Evolutionary conservation across 352 stramenopile genomes (phyloP).

Genomic region (Globisporangium emineosum): DNA sequence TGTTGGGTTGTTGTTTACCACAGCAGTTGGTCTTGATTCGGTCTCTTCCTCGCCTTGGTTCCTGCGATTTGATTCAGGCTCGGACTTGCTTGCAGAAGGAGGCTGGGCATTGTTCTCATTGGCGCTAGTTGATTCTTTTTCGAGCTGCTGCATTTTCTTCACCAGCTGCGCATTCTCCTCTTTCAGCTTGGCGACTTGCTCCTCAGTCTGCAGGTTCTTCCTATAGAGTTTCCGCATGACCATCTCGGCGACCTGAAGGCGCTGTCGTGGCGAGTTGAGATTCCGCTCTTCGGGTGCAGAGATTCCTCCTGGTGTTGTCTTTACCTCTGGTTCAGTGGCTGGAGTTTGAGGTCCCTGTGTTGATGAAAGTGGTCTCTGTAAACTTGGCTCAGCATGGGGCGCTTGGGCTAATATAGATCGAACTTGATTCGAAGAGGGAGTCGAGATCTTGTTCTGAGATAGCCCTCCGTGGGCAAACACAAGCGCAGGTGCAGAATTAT

Average conservation of each 20-base stretch:
- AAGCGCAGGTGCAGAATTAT: constrained; percentile 25
- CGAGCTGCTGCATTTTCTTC: constrained; percentile 20
- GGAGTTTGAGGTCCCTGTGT: neutral
- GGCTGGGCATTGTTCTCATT: neutral
- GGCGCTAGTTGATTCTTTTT: neutral
- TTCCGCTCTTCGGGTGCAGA: constrained; percentile 7
- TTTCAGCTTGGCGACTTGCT: constrained; percentile 25
- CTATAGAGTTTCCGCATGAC: constrained; percentile 62
- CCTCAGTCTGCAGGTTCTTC: constrained; percentile 44
- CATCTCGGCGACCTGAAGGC: constrained; percentile 49
- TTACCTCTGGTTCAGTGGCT: neutral
- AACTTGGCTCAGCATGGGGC: neutral
- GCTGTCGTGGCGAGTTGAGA: constrained; percentile 38
- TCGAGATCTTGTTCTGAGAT: neutral
- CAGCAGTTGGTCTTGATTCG: neutral
- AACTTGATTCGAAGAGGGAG: neutral
- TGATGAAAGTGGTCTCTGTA: neutral
- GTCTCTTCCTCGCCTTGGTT: constrained; percentile 4
- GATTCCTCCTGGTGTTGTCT: neutral
- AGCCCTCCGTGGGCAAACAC: constrained; percentile 1
- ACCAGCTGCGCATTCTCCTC: constrained; percentile 22
- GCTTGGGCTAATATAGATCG: neutral
- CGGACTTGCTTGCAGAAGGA: neutral
- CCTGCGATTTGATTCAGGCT: neutral
- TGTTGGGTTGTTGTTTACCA: neutral